Percentiles rank a stretch among this genome's conserved stretches.
Conservation (phyloP, 2,329 filamentous ascomycete species). For the Thelonectria rubi region DNA sequence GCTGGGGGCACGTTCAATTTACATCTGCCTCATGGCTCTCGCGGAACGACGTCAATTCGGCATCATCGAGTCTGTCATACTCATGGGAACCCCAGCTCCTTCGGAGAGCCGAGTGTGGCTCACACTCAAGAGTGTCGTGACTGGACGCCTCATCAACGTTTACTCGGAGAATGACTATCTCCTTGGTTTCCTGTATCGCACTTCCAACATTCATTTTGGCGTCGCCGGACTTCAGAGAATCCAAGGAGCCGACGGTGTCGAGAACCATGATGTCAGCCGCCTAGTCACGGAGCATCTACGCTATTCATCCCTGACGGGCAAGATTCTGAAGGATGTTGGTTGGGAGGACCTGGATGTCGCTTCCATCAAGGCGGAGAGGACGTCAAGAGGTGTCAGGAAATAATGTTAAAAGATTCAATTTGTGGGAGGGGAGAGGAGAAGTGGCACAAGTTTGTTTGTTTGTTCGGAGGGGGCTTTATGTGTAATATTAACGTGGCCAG, state of each 20-base stretch:
- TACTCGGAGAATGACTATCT: constrained; percentile 89
- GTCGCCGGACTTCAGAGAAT: constrained; percentile 85
- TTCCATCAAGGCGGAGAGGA: constrained; percentile 41
- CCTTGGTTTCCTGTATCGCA: constrained; percentile 87
- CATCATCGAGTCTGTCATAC: constrained; percentile 82
- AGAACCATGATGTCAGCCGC: constrained; percentile 74
- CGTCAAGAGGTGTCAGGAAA: constrained; percentile 23
- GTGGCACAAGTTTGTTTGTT: neutral
- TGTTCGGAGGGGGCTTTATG: constrained; percentile 26
- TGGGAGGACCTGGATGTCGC: constrained; percentile 70
- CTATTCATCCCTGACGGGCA: constrained; percentile 74
- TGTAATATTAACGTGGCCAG: constrained; percentile 34
- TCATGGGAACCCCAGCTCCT: constrained; percentile 85
- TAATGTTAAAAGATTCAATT: constrained; percentile 8
- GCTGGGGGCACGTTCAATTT: constrained; percentile 84
- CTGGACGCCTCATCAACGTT: constrained; percentile 87
- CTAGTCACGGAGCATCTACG: constrained; percentile 74
- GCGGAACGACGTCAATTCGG: constrained; percentile 86
- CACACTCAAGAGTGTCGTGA: constrained; percentile 78
- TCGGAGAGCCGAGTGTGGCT: constrained; percentile 78
- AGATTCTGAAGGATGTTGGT: constrained; percentile 71
- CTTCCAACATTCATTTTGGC: constrained; percentile 81
- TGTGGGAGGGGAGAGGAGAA: neutral
- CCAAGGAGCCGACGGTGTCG: constrained; percentile 69
- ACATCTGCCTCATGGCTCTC: constrained; percentile 80